These are phyloP conservation scores for Amanita thiersii DNA, from an alignment of 768 basidiomycete genomes.

Conservation along the genomic window DNA sequence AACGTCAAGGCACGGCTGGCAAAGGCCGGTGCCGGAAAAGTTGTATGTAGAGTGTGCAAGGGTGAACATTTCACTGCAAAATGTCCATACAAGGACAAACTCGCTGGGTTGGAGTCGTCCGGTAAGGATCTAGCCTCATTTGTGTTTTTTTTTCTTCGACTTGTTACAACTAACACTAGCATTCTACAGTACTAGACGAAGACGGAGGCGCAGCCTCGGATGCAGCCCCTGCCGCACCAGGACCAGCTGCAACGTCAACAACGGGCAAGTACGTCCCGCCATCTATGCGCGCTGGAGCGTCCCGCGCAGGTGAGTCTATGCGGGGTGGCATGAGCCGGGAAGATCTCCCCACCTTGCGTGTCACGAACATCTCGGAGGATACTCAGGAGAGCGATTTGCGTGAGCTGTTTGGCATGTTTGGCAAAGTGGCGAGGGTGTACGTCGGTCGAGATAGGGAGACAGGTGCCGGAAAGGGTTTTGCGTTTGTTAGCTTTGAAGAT, in stretches of 20 bases:
- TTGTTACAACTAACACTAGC: not conserved
- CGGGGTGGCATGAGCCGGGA: constrained; percentile 58
- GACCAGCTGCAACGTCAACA: constrained; percentile 26
- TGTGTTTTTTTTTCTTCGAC: not conserved
- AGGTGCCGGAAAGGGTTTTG: constrained; percentile 92
- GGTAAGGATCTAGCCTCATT: constrained; percentile 27
- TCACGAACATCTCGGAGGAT: constrained; percentile 95
- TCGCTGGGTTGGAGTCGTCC: constrained; percentile 63
- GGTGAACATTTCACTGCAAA: constrained; percentile 97
- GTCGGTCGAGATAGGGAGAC: constrained; percentile 94
- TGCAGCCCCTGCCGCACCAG: constrained; percentile 27
- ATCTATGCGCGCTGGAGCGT: constrained; percentile 72
- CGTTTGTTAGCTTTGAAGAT: constrained; percentile 94
- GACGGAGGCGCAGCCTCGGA: constrained; percentile 26
- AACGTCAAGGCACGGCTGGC: constrained; percentile 56
- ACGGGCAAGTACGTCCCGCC: constrained; percentile 91
- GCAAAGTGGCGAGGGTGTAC: constrained; percentile 82
- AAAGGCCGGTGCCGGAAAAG: constrained; percentile 78
- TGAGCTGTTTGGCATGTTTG: constrained; percentile 83
- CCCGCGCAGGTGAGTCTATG: constrained; percentile 76
- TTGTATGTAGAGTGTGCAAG: constrained; percentile 89
- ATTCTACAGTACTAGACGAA: constrained; percentile 27
- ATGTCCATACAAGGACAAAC: constrained; percentile 95
- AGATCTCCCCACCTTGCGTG: constrained; percentile 92
- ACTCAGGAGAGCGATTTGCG: constrained; percentile 91